phyloP scores from a whole-genome alignment of 108 stramenopile species.

The Mediolabrus comicus region DNA sequence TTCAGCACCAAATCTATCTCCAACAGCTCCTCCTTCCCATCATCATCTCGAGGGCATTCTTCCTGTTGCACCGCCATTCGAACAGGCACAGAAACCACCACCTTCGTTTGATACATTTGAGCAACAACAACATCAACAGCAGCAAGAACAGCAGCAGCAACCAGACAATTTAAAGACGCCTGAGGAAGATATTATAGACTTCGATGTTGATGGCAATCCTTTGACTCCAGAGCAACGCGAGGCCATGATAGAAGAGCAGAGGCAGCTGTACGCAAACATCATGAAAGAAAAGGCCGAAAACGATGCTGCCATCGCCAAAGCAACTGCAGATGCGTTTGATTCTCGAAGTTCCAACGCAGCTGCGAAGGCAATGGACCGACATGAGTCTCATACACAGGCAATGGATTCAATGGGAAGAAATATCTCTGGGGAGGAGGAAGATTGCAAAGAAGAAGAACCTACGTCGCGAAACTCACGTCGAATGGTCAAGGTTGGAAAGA shows the following conservation, averaged over 20 bases:
- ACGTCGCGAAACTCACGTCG: constrained; percentile 11
- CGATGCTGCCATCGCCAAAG: constrained; percentile 47
- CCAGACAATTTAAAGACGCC: neutral
- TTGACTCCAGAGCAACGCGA: constrained; percentile 55
- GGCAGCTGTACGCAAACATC: constrained; percentile 67
- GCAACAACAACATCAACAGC: constrained; percentile 6
- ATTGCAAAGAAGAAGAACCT: neutral
- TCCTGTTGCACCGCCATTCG: constrained; percentile 36
- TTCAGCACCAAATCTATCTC: constrained; percentile 6
- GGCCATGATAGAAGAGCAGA: constrained; percentile 75
- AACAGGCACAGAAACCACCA: constrained; percentile 31
- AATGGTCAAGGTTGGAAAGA: constrained; percentile 46
- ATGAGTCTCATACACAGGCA: neutral
- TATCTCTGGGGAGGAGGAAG: constrained; percentile 30
- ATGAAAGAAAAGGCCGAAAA: constrained; percentile 57
- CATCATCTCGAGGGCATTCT: constrained; percentile 28
- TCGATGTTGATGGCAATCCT: constrained; percentile 43
- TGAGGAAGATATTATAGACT: constrained; percentile 44
- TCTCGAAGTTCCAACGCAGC: constrained; percentile 22
- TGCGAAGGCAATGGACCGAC: constrained; percentile 3
- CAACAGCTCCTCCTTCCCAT: constrained; percentile 11
- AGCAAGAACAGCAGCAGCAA: constrained; percentile 33
- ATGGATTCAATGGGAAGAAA: constrained; percentile 34
- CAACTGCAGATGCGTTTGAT: constrained; percentile 38
- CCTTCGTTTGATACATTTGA: constrained; percentile 63